Evolutionary conservation across 2,329 filamentous ascomycete species (phyloP).

Genomic region (Pyricularia pennisetigena): DNA sequence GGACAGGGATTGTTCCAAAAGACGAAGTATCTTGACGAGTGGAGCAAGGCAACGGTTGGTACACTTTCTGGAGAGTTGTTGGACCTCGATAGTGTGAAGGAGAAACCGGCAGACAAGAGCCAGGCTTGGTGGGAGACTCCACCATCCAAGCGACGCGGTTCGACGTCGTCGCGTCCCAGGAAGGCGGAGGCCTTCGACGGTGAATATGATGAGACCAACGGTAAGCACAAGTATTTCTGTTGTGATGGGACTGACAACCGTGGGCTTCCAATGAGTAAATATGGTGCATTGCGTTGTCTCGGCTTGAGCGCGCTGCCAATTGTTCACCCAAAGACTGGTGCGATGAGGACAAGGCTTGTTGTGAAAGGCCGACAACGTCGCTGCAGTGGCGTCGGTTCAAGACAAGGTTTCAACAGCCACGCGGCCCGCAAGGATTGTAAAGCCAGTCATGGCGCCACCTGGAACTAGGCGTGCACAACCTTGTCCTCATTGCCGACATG

Average conservation of each 20-base stretch:
- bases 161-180: conserved; percentile 35
- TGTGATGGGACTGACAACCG: neutral
- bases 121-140: conserved; percentile 69
- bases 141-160: conserved; percentile 35
- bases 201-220: conserved; percentile 54
- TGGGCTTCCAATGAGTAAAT: neutral
- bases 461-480: neutral
- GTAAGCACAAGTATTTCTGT: conserved; percentile 22
- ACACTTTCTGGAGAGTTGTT: conserved; percentile 48
- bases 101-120: conserved; percentile 34
- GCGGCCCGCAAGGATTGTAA: neutral
- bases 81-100: conserved; percentile 35
- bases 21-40: conserved; percentile 57
- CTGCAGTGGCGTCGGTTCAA: neutral
- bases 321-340: neutral
- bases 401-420: neutral
- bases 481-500: neutral
- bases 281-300: neutral
- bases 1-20: conserved; percentile 48
- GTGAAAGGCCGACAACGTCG: neutral
- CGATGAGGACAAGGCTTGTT: neutral
- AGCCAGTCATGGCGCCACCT: neutral
- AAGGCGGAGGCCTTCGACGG: conserved; percentile 57
- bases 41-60: conserved; percentile 58
- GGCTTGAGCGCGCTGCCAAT: neutral